These are phyloP conservation scores for Crotalaria pallida DNA, from an alignment of 306 rosid species.

Conservation along the genomic window DNA sequence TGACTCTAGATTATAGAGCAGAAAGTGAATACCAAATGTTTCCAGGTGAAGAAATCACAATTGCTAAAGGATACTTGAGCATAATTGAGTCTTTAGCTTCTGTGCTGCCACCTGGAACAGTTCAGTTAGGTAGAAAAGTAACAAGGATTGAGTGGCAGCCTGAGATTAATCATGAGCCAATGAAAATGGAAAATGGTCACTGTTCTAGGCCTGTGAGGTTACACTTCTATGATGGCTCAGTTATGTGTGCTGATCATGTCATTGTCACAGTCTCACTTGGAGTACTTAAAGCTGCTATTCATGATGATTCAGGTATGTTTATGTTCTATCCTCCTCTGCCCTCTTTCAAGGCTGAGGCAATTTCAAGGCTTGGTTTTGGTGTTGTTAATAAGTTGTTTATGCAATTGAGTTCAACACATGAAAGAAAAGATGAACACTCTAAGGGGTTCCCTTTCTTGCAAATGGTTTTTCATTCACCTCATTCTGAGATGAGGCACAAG, in stretches of 20 bases:
- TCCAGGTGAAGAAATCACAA: slow-evolving; percentile 82
- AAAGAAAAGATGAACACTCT: slow-evolving; percentile 3
- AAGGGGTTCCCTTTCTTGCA: slow-evolving; percentile 54
- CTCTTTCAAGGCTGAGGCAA: slow-evolving; percentile 65
- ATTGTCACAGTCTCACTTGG: slow-evolving; percentile 87
- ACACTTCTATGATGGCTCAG: slow-evolving; percentile 72
- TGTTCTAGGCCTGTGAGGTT: slow-evolving; percentile 57
- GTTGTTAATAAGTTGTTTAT: slow-evolving; percentile 89
- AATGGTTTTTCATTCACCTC: slow-evolving; percentile 67
- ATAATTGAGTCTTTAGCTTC: slow-evolving; percentile 61
- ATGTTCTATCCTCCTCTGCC: slow-evolving; percentile 83
- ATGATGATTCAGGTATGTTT: slow-evolving; percentile 62
- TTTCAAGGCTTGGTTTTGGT: slow-evolving; percentile 93
- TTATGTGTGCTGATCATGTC: slow-evolving; percentile 75
- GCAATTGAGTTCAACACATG: slow-evolving; percentile 43
- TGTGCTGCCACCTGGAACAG: slow-evolving; percentile 56
- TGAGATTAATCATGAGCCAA: not conserved
- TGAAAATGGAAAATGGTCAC: slow-evolving; percentile 21
- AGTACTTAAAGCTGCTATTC: slow-evolving; percentile 77
- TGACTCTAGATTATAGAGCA: slow-evolving; percentile 57
- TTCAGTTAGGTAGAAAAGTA: slow-evolving; percentile 58
- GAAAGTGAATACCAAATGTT: slow-evolving; percentile 89
- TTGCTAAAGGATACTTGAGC: slow-evolving; percentile 67
- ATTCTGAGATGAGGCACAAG: slow-evolving; percentile 52
- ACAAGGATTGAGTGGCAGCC: slow-evolving; percentile 60